Evolutionary conservation across 2,329 filamentous ascomycete species (phyloP).

Genomic region (Cladosporium oxysporum): DNA sequence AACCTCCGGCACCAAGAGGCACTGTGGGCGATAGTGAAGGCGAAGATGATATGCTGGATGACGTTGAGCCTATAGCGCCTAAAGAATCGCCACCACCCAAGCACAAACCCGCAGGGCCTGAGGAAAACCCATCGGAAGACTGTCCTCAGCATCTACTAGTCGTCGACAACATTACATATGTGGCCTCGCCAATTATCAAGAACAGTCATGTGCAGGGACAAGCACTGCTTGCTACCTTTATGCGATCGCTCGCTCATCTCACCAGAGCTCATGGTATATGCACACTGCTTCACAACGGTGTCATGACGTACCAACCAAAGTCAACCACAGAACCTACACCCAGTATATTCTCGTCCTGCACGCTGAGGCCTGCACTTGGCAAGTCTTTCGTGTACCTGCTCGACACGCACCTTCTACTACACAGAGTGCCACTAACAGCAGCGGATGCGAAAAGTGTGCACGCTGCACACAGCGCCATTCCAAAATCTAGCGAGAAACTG

Average conservation of each 20-base stretch:
- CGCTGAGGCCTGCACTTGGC: constrained; percentile 41
- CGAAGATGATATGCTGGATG: constrained; percentile 45
- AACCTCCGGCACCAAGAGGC: constrained; percentile 21
- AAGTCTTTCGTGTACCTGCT: constrained; percentile 39
- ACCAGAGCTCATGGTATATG: constrained; percentile 41
- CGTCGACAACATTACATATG: constrained; percentile 33
- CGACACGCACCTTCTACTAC: constrained; percentile 47
- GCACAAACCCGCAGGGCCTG: not conserved
- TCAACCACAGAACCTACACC: constrained; percentile 30
- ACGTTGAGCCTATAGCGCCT: not conserved
- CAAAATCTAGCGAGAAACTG: constrained; percentile 25
- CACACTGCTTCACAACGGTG: constrained; percentile 44
- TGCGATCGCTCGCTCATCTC: constrained; percentile 44
- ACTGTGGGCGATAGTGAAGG: constrained; percentile 39
- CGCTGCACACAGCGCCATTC: constrained; percentile 18
- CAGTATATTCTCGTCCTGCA: constrained; percentile 45
- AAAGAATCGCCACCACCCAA: not conserved
- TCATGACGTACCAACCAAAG: constrained; percentile 21
- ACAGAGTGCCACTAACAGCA: constrained; percentile 37
- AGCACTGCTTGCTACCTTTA: constrained; percentile 43
- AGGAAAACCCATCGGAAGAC: not conserved
- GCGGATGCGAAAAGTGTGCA: constrained; percentile 40
- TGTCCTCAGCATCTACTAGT: constrained; percentile 26
- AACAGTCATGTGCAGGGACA: constrained; percentile 40
- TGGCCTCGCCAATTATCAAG: constrained; percentile 32